Evolutionary conservation across 805 yeast genomes (phyloP), one percentile per base, ranked within the genome.

Genomic region (Saturnispora serradocipensis): DNA sequence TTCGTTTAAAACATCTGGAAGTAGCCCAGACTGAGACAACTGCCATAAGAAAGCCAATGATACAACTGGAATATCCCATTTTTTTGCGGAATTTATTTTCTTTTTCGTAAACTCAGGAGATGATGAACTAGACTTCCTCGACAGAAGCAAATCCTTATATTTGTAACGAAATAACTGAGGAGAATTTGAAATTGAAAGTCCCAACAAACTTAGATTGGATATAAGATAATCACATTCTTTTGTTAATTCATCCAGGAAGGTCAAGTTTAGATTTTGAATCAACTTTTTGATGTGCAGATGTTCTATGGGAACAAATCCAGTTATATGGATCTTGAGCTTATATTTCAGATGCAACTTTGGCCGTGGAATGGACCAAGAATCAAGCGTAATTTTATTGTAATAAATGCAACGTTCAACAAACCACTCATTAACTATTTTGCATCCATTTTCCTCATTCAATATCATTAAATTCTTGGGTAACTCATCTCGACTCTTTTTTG

Each of bases 21-120:
- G 55, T 1, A 50, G 47, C 1, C 74, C 73, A 5, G 54, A 52
- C 48, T 73, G 70, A 30, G 77, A 59, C 7, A 72, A 63, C 55
- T 78, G 80, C 78, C 84, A 80, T 4, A 82, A 50, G 55, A 71
- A 82, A 0, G 78, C 75, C 2, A 76, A 53, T 0, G 84, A 74
- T 0, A 79, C 75, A n/a, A 82, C 74, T 0, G 87, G 86, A 11
- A 81, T 73, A 30, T 65, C 60, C 78, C 84, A 77, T 32, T 67
- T 66, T 53, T 78, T 78, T 1, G 85, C 82, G 32, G 84, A 85
- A 48, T 68, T 67, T 45, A 82, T 72, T 57, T 82, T 82, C 52
- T 72, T 76, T 50, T 70, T 75, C 3, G 83, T 72, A 10, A 51
- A 32, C 20, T 40, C 46, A 4, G 35, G 45, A 1, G 82, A 71